phyloP scores from a whole-genome alignment of 2,329 filamentous ascomycete species.

The Colletotrichum tabaci region DNA sequence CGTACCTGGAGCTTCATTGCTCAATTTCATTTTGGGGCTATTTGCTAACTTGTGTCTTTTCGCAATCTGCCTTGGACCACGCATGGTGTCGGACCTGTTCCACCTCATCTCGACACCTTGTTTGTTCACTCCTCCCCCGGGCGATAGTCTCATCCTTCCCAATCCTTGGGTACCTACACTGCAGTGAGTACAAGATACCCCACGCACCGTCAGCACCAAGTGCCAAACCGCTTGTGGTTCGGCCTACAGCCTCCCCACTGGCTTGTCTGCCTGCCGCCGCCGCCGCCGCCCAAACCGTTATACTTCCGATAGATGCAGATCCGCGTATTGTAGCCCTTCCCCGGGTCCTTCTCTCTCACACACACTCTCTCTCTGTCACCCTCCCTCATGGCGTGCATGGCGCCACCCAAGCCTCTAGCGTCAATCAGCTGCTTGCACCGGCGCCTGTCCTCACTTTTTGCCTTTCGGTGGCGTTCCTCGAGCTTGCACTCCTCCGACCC shows the following conservation, averaged over 20 bases:
- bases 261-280: not conserved
- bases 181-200: not conserved
- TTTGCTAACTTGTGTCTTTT: too few species aligned
- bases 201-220: conserved; percentile 6
- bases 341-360: not conserved
- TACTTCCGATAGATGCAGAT: conserved; percentile 39
- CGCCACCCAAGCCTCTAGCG: conserved; percentile 17
- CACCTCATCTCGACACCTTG: conserved; percentile 1
- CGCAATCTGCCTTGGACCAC: too few species aligned
- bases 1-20: not conserved
- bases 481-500: conserved; percentile 14
- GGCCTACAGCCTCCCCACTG: conserved; percentile 35
- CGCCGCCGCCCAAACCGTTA: conserved; percentile 34
- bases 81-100: not conserved
- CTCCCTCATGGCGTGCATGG: conserved; percentile 11
- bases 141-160: conserved; percentile 5
- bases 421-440: conserved; percentile 27
- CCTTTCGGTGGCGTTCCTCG: conserved; percentile 27
- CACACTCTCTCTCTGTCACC: too few species aligned
- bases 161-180: not conserved
- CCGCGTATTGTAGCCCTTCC: conserved; percentile 19
- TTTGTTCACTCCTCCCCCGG: not conserved
- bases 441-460: conserved; percentile 17
- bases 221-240: conserved; percentile 31
- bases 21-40: too few species aligned